Percentiles rank a stretch among this genome's conserved stretches.
These are phyloP conservation scores for Capsella rubella DNA, from an alignment of 441 rosid genomes.

Conservation along the genomic window DNA sequence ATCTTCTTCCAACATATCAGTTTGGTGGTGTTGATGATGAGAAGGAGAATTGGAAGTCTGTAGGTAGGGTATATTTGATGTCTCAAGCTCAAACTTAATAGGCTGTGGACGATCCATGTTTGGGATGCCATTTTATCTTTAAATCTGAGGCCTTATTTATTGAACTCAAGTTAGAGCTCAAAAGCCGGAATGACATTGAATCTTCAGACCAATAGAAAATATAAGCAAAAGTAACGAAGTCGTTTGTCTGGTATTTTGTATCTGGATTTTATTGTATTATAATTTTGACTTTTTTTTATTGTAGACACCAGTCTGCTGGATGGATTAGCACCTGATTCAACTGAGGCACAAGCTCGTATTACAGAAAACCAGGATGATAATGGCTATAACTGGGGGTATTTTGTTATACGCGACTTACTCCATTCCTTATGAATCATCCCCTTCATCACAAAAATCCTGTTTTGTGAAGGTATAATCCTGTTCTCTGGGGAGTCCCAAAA, in stretches of 20 bases:
- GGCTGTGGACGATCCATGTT: not conserved
- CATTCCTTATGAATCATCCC: conserved; percentile 32
- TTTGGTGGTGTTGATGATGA: conserved; percentile 88
- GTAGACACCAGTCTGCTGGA: conserved; percentile 76
- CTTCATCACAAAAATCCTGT: conserved; percentile 38
- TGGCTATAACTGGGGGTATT: conserved; percentile 99
- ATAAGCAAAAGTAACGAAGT: conserved; percentile 29
- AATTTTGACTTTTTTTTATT: conserved; percentile 31
- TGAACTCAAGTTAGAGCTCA: conserved; percentile 13
- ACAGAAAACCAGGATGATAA: conserved; percentile 75
- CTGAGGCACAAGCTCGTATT: conserved; percentile 83
- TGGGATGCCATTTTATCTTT: not conserved
- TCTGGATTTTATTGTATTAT: conserved; percentile 11
- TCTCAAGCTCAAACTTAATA: conserved; percentile 21
- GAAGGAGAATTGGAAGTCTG: conserved; percentile 85
- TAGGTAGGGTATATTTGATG: conserved; percentile 58
- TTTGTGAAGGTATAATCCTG: conserved; percentile 86
- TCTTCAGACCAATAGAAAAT: conserved; percentile 11
- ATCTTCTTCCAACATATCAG: conserved; percentile 89
- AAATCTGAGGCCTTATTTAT: conserved; percentile 1
- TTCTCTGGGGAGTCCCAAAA: conserved; percentile 97
- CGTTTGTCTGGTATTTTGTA: conserved; percentile 18
- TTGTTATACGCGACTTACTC: conserved; percentile 34
- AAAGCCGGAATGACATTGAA: not conserved
- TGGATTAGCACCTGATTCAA: conserved; percentile 79